Percentiles rank a stretch among this genome's conserved stretches.
Conservation (phyloP, 2,329 filamentous ascomycete genomes). For the Didymella glomerata region DNA sequence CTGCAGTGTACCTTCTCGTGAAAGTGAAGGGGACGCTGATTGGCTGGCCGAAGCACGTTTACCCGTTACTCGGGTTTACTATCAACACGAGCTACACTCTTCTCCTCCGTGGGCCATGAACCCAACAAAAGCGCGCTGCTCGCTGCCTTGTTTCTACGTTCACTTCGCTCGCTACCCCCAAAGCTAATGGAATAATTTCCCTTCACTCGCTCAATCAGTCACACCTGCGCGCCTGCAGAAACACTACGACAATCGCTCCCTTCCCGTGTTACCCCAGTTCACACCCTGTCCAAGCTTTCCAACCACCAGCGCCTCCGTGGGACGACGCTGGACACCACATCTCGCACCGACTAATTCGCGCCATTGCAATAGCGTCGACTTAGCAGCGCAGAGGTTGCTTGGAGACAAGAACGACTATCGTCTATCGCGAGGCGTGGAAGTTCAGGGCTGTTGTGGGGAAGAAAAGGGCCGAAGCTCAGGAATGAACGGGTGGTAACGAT, state of each 20-base stretch:
- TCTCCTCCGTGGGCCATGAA: slow-evolving; percentile 20
- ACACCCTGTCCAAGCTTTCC: slow-evolving; percentile 7
- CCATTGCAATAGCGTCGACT: neutral
- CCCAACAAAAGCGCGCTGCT: slow-evolving; percentile 30
- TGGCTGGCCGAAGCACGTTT: slow-evolving; percentile 14
- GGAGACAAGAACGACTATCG: neutral
- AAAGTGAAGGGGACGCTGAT: slow-evolving; percentile 11
- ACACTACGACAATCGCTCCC: slow-evolving; percentile 5
- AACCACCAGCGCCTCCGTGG: slow-evolving; percentile 5
- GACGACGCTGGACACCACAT: slow-evolving; percentile 5
- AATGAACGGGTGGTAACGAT: slow-evolving; percentile 30
- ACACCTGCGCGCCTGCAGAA: slow-evolving; percentile 1
- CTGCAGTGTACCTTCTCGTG: slow-evolving; percentile 8
- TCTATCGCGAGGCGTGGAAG: neutral
- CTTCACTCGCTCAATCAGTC: slow-evolving; percentile 28
- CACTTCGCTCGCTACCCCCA: slow-evolving; percentile 23
- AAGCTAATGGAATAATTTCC: slow-evolving; percentile 9
- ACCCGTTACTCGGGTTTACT: slow-evolving; percentile 23
- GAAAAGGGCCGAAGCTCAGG: slow-evolving; percentile 17
- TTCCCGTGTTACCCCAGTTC: slow-evolving; percentile 15
- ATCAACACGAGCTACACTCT: slow-evolving; percentile 25
- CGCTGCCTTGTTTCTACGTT: slow-evolving; percentile 23
- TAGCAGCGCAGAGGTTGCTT: neutral
- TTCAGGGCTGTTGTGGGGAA: slow-evolving; percentile 7
- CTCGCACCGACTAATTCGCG: neutral